Percentiles rank a stretch among this genome's conserved stretches.
phyloP scores from a whole-genome alignment of 1,284 basidiomycete species.

The Ustilago bromivora region DNA sequence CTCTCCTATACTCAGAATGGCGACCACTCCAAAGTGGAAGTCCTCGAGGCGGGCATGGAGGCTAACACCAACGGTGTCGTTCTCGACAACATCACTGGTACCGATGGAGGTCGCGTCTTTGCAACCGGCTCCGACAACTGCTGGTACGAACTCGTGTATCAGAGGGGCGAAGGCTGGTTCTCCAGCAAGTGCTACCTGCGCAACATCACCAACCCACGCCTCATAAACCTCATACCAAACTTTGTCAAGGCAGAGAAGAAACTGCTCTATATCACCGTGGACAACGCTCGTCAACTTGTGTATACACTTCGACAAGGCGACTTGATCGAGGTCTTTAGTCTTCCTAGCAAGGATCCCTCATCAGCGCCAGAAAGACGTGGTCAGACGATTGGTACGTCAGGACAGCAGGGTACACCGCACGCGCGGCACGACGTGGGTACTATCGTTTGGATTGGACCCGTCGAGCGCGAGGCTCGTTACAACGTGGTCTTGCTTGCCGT shows the following conservation, averaged over 20 bases:
- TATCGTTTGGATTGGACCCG: slow-evolving; percentile 63
- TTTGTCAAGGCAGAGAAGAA: slow-evolving; percentile 75
- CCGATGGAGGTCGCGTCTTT: slow-evolving; percentile 87
- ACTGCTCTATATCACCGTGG: slow-evolving; percentile 59
- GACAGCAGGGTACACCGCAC: slow-evolving; percentile 62
- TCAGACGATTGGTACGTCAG: slow-evolving; percentile 61
- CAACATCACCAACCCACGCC: slow-evolving; percentile 75
- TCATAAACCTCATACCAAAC: slow-evolving; percentile 67
- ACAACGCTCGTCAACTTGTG: slow-evolving; percentile 58
- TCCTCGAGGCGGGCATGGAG: slow-evolving; percentile 90
- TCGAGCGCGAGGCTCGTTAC: slow-evolving; percentile 48
- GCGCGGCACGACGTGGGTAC: slow-evolving; percentile 57
- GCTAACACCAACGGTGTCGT: slow-evolving; percentile 78
- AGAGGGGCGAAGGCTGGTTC: slow-evolving; percentile 92
- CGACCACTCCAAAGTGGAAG: slow-evolving; percentile 75
- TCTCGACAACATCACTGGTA: slow-evolving; percentile 85
- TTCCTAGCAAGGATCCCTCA: slow-evolving; percentile 58
- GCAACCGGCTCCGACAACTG: slow-evolving; percentile 87
- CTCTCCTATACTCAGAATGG: slow-evolving; percentile 73
- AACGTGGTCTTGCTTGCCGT: slow-evolving; percentile 63
- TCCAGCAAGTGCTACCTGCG: slow-evolving; percentile 80
- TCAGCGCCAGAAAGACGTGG: slow-evolving; percentile 59
- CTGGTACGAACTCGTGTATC: slow-evolving; percentile 93
- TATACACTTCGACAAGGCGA: slow-evolving; percentile 63
- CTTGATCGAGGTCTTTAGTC: slow-evolving; percentile 64